Evolutionary conservation across 768 basidiomycete species (phyloP), one percentile per base, ranked within the genome.

Genomic region (Leccinum uliginosum): DNA sequence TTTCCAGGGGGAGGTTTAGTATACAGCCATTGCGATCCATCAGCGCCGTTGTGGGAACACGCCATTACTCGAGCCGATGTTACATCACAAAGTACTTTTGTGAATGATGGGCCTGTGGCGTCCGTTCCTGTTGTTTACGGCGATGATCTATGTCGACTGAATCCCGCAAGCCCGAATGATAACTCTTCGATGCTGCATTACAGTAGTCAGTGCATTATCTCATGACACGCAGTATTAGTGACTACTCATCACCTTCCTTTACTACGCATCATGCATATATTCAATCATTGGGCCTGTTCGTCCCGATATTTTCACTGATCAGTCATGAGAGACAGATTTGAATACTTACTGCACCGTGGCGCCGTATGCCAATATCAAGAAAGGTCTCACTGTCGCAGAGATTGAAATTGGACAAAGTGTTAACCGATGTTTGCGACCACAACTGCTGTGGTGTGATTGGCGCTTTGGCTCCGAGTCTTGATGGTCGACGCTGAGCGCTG

Each of bases 1-100:
- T 68, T 93, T 84, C 44, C 23, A 15, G 44, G 44, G 43, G 23
- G 21, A 23, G 23, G 6, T 21, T 45, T 23, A 24, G 24, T 43
- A 43, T 43, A 23, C 14, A 4, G 44, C 21, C 44, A 23, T 45
- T 45, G 44, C 21, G 7, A 8, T 45, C 21, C 44, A n/a, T 44
- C 3, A 14, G 15, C 7, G 17, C 35, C 21, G 6, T 21, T 44
- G 43, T 44, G 43, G 21, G 43, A 44, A 21, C 43, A 15, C n/a
- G 17, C 21, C 23, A 8, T 23, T 23, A 44, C 43, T 43, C 35
- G 17, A 35, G 8, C n/a, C n/a, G n/a, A 17, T 38, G 38, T 38
- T 38, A 38, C 38, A 38, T 38, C 38, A 35, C 17, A 38, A n/a
- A n/a, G 2, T 38, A 19, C 40, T 19, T n/a, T 19, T 43, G 40